Base-by-base conservation (phyloP, 768 basidiomycete species). In the Tulasnella sp. region DNA sequence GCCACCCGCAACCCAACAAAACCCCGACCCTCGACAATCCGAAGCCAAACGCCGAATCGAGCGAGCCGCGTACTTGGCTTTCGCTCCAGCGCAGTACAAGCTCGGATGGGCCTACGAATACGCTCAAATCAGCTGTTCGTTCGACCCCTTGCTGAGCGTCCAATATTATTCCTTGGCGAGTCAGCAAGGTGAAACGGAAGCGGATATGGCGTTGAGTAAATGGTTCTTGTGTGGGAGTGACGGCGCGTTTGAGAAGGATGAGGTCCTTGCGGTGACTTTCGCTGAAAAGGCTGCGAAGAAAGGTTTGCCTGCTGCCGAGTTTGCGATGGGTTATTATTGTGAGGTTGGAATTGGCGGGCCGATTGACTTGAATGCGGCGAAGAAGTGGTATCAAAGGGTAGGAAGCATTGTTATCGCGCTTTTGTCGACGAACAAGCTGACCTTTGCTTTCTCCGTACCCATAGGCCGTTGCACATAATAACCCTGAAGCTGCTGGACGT, bases 201-300 rank as follows among this genome's bases (percentile, higher is more conserved):
- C 97, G 0, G 95, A 99, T 81, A 96, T 98, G 95, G 96, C 95
- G 2, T 87, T 98, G 73, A 91, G 89, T 82, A 98, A 97, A 83
- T 99, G 97, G 96, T 98, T 97, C 85, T 84, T 99, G 70, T 96
- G 95, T 81, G 96, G 96, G 3, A 90, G 91, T 0, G 85, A 85
- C 14, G 84, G 82, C 5, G 81, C 81, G n/a, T 96, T 97, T 79
- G 93, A 93, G 49, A 94, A 95, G 83, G 93, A 96, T 82, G 95
- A 97, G 81, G 84, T 82, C 1, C 86, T 98, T 3, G 96, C 97
- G 1, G 89, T 89, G 79, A 92, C 91, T 0, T 99, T 97, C 83
- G 97, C 97, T 0, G 91, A 93, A 78, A 96, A 97, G 83, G 84
- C 84, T 2, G 85, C 84, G 0, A 82, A 81, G 68, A 92, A 90